Conservation (phyloP, 441 rosid genomes). For the Pelargonium fulgidum region DNA sequence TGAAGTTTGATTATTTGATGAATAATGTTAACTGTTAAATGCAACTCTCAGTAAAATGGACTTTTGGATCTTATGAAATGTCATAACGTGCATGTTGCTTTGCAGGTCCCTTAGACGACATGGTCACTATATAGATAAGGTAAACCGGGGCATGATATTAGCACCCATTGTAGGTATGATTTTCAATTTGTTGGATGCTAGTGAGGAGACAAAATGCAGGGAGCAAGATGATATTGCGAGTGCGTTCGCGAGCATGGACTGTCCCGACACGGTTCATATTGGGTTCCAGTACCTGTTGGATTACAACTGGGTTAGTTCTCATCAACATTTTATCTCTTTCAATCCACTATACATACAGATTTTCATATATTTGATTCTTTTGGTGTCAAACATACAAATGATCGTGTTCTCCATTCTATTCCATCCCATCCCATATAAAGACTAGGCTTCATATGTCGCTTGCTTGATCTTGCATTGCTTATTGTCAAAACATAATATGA, state of each 20-base stretch:
- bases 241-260: conserved; percentile 81
- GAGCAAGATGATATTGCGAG: conserved; percentile 58
- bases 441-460: too few relatives aligned
- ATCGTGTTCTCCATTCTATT: too few relatives aligned
- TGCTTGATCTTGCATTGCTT: background rate
- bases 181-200: conserved; percentile 77
- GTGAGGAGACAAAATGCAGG: conserved; percentile 32
- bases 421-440: too few relatives aligned
- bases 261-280: conserved; percentile 58
- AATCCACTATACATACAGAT: background rate
- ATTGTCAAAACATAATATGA: background rate
- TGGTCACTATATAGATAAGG: conserved; percentile 66
- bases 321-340: conserved; percentile 4
- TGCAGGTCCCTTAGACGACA: conserved; percentile 75
- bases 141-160: conserved; percentile 70
- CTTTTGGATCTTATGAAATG: background rate
- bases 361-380: too few relatives aligned
- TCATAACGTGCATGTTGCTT: conserved; percentile 9
- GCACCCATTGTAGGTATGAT: conserved; percentile 88
- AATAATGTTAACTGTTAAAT: background rate
- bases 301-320: conserved; percentile 71
- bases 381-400: too few relatives aligned
- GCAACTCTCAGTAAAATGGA: background rate
- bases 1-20: background rate
- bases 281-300: conserved; percentile 84